phyloP scores from a whole-genome alignment of 768 basidiomycete species.

The Crassisporium funariophilum region DNA sequence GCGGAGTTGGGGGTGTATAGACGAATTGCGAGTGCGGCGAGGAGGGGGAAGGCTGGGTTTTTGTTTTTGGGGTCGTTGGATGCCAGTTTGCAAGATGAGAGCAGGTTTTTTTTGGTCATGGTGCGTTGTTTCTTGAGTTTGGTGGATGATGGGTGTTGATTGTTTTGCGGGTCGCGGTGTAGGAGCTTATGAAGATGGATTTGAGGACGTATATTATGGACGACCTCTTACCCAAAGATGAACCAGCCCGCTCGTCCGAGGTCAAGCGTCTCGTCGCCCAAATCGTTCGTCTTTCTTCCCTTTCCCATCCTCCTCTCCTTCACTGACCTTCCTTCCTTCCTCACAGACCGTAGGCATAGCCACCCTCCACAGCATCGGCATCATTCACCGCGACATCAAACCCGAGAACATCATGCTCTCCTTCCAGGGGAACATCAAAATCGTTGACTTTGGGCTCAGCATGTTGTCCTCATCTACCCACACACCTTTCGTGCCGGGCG shows the following conservation, averaged over 20 bases:
- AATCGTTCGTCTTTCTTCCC: slow-evolving; percentile 2
- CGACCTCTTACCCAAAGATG: neutral
- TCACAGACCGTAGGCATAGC: slow-evolving; percentile 12
- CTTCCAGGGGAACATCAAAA: slow-evolving; percentile 11
- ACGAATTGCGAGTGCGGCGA: slow-evolving; percentile 1
- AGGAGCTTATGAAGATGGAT: slow-evolving; percentile 6
- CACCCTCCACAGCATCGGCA: slow-evolving; percentile 16
- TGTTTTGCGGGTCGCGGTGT: neutral
- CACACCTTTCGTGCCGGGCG: too few relatives aligned
- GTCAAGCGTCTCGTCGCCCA: slow-evolving; percentile 6
- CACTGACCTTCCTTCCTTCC: neutral
- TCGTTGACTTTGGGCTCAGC: slow-evolving; percentile 18
- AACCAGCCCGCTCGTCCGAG: neutral
- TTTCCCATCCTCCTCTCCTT: neutral
- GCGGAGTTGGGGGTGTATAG: slow-evolving; percentile 3
- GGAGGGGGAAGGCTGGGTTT: slow-evolving; percentile 1
- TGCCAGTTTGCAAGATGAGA: neutral
- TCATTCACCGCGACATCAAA: slow-evolving; percentile 21
- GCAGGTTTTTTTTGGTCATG: slow-evolving; percentile 1
- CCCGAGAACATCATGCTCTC: slow-evolving; percentile 20
- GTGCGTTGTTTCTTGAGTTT: neutral
- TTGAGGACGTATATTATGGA: neutral
- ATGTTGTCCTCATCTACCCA: too few relatives aligned
- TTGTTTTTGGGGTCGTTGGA: slow-evolving; percentile 4
- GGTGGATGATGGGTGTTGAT: neutral